Base-by-base conservation (phyloP, 192 early-diverging fungal species). In the Coemansia sp. region DNA sequence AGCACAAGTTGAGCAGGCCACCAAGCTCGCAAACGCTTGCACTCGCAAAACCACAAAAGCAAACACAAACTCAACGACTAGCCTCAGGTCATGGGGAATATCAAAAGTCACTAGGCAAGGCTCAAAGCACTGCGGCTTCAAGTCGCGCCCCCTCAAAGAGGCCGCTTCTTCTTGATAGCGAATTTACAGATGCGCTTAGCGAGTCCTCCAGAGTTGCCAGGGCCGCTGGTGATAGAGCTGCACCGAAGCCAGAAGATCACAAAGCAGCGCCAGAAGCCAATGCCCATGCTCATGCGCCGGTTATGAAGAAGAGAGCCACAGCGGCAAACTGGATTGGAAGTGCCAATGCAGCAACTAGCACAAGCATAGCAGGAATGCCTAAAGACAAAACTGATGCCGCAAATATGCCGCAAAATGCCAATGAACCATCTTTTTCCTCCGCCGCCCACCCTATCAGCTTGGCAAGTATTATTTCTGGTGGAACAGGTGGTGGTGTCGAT, bases 221-320 rank as follows among this genome's bases (percentile, higher is more conserved):
- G 30, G 30, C 30, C 8, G 30, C 30, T 32, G 30, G 14, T 42
- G 8, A 8, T 42, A 10, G 39, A 16, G 39, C 39, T 14, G 11
- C 14, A 3, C 1, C 13, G 11, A 42, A 42, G 11, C 1, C 39
- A 14, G 39, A 14, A 13, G 39, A 42, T 42, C 39, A 16, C 13
- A 42, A 42, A 50, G 48, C 48, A 23, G 22, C 49, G 24, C 4
- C 49, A 58, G 2, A 0, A 55, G 30, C 53, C 28, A 55, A 30
- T 10, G 16, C 30, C n/a, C 1, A 20, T 23, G 16, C 30, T 32
- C 1, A 20, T 23, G 5, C n/a, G 27, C 53, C 53, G 18, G 53
- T n/a, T 3, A 55, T 55, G 53, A 55, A 55, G n/a, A 55, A 45
- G 36, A 34, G 56, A 8, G 56, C 56, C 8, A 58, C 56, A 45